Conservation (phyloP, 2,329 filamentous ascomycete species). For the Apiospora hydei region DNA sequence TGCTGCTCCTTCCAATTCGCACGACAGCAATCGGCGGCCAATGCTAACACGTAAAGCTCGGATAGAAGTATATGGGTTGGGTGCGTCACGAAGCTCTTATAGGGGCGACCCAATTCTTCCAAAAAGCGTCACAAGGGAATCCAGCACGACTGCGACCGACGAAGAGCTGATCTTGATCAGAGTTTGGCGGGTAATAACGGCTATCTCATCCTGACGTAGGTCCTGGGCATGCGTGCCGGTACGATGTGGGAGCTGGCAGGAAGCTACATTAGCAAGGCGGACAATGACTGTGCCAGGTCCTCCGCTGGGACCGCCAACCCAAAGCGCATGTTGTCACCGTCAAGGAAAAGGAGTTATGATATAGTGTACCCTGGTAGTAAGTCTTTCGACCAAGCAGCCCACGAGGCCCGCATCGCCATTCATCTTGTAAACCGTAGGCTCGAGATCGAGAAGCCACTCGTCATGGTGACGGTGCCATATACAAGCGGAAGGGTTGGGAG, state of each 20-base stretch:
- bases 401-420: slow-evolving; percentile 67
- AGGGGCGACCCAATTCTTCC: slow-evolving; percentile 64
- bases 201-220: slow-evolving; percentile 66
- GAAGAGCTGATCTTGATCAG: slow-evolving; percentile 66
- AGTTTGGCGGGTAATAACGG: slow-evolving; percentile 66
- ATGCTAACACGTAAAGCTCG: slow-evolving; percentile 68
- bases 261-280: slow-evolving; percentile 25
- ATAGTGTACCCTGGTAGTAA: slow-evolving; percentile 63
- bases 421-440: slow-evolving; percentile 53
- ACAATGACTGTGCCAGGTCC: slow-evolving; percentile 14
- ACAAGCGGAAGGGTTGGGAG: slow-evolving; percentile 13
- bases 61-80: slow-evolving; percentile 68
- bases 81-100: slow-evolving; percentile 58
- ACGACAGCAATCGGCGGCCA: slow-evolving; percentile 71
- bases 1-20: slow-evolving; percentile 57
- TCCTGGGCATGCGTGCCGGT: slow-evolving; percentile 65
- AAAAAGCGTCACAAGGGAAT: slow-evolving; percentile 63
- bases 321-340: not conserved
- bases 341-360: slow-evolving; percentile 25
- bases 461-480: slow-evolving; percentile 45
- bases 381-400: slow-evolving; percentile 67
- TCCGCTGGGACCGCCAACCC: not conserved
- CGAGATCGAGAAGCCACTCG: slow-evolving; percentile 39
- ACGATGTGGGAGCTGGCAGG: slow-evolving; percentile 65
- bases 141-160: slow-evolving; percentile 61